Base-by-base conservation (phyloP, 2,329 filamentous ascomycete species). In the Botrytis sinoallii region DNA sequence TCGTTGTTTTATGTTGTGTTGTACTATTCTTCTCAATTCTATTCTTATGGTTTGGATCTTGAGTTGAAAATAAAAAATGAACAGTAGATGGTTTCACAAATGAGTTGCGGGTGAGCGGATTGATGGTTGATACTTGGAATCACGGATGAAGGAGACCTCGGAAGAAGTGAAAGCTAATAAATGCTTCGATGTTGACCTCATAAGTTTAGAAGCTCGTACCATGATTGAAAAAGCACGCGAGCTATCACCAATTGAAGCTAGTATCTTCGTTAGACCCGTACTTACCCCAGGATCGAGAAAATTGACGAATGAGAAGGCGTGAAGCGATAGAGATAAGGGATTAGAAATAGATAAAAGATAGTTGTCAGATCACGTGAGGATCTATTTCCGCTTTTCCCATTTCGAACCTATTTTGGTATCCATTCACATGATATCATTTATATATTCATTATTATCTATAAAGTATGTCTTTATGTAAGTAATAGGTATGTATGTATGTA, bases 181-280 rank as follows among this genome's bases (percentile, higher is more conserved):
- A 66, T 38, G 44, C 29, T n/a, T 66, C 16, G 40, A 25, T 40
- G 59, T n/a, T 61, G 22, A 57, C 52, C 52, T 57, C 52, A 57
- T n/a, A 40, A 71, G 16, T 29, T 48, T 29, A 14, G 55, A 59
- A 68, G 46, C 61, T 59, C 44, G 48, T n/a, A 25, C 44, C 29
- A 72, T 25, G 40, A 40, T 68, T 29, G n/a, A n/a, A 42, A 61
- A 61, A 61, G 55, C 71, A 73, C 71, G 35, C 64, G 64, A 61
- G 71, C 64, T 44, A 61, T 57, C 44, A 20, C 71, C 55, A n/a
- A 60, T 61, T 57, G 10, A 10, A 29, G 69, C 20, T 71, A 71
- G 40, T 1, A 3, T 5, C 8, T 9, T 46, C 7, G 1, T 12
- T 3, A 6, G 18, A 6, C 52, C 44, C 44, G 52, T 16, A 29